Conservation (phyloP, 2,329 filamentous ascomycete genomes). For the Fusarium setosum region DNA sequence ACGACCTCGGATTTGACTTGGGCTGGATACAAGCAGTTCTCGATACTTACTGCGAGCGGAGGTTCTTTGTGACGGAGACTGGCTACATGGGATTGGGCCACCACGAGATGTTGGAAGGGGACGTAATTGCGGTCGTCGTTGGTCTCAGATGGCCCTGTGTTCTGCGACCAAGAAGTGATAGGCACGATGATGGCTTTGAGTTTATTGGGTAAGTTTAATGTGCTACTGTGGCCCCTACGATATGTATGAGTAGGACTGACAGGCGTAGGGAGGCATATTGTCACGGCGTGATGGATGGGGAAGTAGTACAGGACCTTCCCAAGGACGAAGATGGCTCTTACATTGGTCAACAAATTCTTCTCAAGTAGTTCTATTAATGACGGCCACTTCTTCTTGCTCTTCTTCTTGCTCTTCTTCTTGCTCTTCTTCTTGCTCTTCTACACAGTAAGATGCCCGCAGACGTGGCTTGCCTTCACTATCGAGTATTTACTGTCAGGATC, state of each 20-base stretch:
- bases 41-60: constrained; percentile 24
- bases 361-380: background rate
- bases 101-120: constrained; percentile 20
- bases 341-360: background rate
- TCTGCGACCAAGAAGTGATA: constrained; percentile 12
- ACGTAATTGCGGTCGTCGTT: constrained; percentile 22
- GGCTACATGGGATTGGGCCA: constrained; percentile 35
- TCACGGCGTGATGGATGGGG: constrained; percentile 33
- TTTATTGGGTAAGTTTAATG: constrained; percentile 37
- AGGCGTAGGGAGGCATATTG: constrained; percentile 31
- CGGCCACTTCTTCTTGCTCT: too few species aligned
- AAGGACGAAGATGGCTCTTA: background rate
- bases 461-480: too few species aligned
- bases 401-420: too few species aligned
- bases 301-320: constrained; percentile 9
- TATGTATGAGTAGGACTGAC: background rate
- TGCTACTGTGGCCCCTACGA: background rate
- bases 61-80: constrained; percentile 22
- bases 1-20: constrained; percentile 12
- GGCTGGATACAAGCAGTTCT: constrained; percentile 8
- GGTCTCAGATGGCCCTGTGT: constrained; percentile 22
- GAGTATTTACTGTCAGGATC: too few species aligned
- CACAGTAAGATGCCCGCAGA: too few species aligned
- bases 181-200: constrained; percentile 2
- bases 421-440: too few species aligned